A percentile compares a stretch with the other conserved stretches of the same genome.
These are phyloP conservation scores for Geranium brycei DNA, from an alignment of 345 rosid genomes.

Conservation along the genomic window DNA sequence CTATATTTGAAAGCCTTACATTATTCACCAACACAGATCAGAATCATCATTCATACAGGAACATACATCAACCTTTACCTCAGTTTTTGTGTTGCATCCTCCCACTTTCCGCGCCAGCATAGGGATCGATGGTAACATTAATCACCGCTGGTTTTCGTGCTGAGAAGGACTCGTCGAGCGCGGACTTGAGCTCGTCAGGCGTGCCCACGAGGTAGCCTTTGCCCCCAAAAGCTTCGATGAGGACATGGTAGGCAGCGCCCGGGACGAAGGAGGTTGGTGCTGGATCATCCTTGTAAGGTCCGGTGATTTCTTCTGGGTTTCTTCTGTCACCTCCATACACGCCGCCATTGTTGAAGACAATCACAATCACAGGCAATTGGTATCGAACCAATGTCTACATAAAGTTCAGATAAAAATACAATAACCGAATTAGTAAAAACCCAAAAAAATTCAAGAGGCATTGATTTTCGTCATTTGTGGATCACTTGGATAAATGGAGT, in stretches of 20 bases:
- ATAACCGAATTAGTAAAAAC: background rate
- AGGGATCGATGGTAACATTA: constrained; percentile 72
- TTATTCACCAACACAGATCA: no score
- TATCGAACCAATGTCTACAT: constrained; percentile 87
- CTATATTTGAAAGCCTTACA: no score
- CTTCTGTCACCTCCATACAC: constrained; percentile 96
- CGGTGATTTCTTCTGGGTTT: constrained; percentile 63
- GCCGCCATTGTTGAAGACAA: constrained; percentile 96
- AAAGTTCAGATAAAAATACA: constrained; percentile 3
- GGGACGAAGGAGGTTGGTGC: constrained; percentile 97
- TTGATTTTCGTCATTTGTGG: no score
- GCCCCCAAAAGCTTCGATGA: constrained; percentile 90
- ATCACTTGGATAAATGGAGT: no score
- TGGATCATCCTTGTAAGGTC: constrained; percentile 81
- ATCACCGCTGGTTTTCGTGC: constrained; percentile 72
- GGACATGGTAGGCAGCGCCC: constrained; percentile 62
- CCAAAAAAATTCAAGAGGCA: no score
- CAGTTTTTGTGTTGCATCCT: constrained; percentile 92
- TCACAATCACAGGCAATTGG: constrained; percentile 76
- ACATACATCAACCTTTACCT: background rate
- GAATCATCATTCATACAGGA: no score
- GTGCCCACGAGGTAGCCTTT: constrained; percentile 75
- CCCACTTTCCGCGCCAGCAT: constrained; percentile 93
- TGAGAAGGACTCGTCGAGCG: constrained; percentile 64
- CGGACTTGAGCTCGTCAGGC: constrained; percentile 69